Evolutionary conservation across 2,329 filamentous ascomycete genomes (phyloP), one percentile per base, ranked within the genome.

Genomic region (Colletotrichum cereale): DNA sequence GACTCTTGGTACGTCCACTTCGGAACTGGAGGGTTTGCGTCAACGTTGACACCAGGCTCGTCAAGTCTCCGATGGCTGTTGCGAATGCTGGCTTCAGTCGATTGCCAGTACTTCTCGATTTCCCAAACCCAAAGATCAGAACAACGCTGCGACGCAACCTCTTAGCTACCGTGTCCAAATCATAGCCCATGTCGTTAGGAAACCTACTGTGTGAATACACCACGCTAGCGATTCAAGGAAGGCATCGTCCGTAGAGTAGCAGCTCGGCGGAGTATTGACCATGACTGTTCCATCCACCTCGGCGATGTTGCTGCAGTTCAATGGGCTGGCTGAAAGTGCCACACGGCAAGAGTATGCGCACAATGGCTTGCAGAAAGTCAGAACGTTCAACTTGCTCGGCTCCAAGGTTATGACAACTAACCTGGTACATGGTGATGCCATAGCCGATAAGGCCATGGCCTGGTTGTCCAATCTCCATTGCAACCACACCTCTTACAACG

Each of bases 291-390:
- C 55, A 18, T 57, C n/a, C 16, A 36, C 26, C 31, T 57, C 55
- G 34, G 16, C 26, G 11, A 34, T 40, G 3, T 7, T 63, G 31
- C 58, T 67, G 74, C 80, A 82, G 1, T 71, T 66, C 2, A 82
- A 73, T 16, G 71, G 67, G 38, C 76, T 78, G 8, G 69, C 74
- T 26, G 70, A 73, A 40, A 82, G 68, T 24, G 79, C 77, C 2
- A 72, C 72, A 11, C 80, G 79, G 57, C 81, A 82, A 6, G 80
- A 78, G 47, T 80, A 82, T 3, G 79, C 77, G 64, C 80, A 83
- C 0, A 78, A 36, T 0, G 65, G 65, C 65, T 67, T 16, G 3
- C 16, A n/a, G 0, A 11, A 1, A 14, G 21, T 62, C 48, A 61
- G n/a, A n/a, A n/a, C n/a, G 56, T 31, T 6, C 6, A 26, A 24